Percentiles rank a stretch among this genome's conserved stretches.
Evolutionary conservation across 805 yeast species (phyloP).

Genomic region (Myxozyma udenii): DNA sequence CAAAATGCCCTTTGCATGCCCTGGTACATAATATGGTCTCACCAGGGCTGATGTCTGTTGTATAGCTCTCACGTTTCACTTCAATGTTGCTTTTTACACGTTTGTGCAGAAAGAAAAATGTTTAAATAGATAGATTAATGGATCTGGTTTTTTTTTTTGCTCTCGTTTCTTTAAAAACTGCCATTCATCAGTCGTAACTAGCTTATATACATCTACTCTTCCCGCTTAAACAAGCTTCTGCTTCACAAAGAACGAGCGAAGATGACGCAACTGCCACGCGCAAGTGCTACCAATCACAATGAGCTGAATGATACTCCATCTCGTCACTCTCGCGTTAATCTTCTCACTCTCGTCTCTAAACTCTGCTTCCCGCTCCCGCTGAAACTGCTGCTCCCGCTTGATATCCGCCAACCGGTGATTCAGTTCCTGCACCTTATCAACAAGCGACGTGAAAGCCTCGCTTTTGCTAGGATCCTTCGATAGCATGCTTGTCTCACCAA

Average conservation of each 20-base stretch:
- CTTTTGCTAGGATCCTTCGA: constrained; percentile 45
- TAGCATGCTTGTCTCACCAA: constrained; percentile 61
- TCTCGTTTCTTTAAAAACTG: no score
- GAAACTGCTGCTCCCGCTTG: constrained; percentile 60
- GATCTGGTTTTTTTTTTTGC: no score
- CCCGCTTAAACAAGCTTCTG: constrained; percentile 67
- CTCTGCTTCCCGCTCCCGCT: constrained; percentile 62
- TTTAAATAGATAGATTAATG: no score
- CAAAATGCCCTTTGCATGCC: no score
- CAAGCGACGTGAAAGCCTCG: constrained; percentile 50
- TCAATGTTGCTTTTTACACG: background rate
- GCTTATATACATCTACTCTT: no score
- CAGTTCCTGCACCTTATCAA: constrained; percentile 55
- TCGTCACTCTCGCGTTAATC: constrained; percentile 68
- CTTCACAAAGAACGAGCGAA: constrained; percentile 79
- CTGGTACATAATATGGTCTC: background rate
- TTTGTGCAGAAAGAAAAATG: no score
- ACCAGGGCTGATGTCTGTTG: background rate
- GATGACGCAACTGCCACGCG: constrained; percentile 69
- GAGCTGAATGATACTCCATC: constrained; percentile 73
- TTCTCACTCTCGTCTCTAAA: constrained; percentile 77
- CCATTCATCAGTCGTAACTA: no score
- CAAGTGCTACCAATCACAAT: constrained; percentile 66
- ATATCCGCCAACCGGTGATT: constrained; percentile 57
- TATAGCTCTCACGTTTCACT: background rate